Evolutionary conservation across 2,329 filamentous ascomycete species (phyloP).

Genomic region (Arthrobotrys iridis): DNA sequence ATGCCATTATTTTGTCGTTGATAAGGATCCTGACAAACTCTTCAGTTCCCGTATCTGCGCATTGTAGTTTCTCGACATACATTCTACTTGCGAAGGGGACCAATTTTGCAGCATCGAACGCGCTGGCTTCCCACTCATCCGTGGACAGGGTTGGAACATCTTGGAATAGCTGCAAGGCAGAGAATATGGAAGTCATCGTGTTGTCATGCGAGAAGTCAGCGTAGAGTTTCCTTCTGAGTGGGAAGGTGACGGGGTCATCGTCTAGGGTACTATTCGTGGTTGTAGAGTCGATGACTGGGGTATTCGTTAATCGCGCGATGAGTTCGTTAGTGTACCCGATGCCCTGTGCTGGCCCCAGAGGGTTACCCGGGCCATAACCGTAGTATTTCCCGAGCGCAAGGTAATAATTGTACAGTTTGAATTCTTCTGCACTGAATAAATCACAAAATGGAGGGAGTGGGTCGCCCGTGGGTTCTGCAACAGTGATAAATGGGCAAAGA

Average conservation of each 20-base stretch:
- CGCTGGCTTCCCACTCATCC: conserved; percentile 66
- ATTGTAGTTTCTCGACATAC: conserved; percentile 89
- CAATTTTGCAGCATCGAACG: conserved; percentile 79
- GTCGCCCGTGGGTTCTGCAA: conserved; percentile 69
- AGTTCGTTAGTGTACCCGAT: conserved; percentile 90
- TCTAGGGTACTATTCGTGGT: conserved; percentile 82
- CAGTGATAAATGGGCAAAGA: conserved; percentile 83
- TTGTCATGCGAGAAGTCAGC: conserved; percentile 95
- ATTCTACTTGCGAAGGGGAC: conserved; percentile 83
- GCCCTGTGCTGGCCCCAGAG: conserved; percentile 82
- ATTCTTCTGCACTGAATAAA: conserved; percentile 78
- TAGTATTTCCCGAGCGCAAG: conserved; percentile 86
- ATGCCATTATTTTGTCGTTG: conserved; percentile 81
- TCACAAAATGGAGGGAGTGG: conserved; percentile 76
- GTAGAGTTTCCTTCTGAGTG: conserved; percentile 74
- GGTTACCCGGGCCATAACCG: conserved; percentile 78
- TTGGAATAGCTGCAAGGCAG: conserved; percentile 81
- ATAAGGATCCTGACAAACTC: conserved; percentile 82
- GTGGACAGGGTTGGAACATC: conserved; percentile 68
- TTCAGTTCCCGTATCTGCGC: conserved; percentile 66
- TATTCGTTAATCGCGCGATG: conserved; percentile 77
- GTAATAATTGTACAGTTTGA: conserved; percentile 82
- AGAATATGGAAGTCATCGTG: conserved; percentile 79
- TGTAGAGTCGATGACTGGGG: conserved; percentile 76
- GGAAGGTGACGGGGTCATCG: conserved; percentile 74